These are phyloP conservation scores for Sphaerosporella brunnea DNA, from an alignment of 495 filamentous ascomycete species.

Conservation along the genomic window DNA sequence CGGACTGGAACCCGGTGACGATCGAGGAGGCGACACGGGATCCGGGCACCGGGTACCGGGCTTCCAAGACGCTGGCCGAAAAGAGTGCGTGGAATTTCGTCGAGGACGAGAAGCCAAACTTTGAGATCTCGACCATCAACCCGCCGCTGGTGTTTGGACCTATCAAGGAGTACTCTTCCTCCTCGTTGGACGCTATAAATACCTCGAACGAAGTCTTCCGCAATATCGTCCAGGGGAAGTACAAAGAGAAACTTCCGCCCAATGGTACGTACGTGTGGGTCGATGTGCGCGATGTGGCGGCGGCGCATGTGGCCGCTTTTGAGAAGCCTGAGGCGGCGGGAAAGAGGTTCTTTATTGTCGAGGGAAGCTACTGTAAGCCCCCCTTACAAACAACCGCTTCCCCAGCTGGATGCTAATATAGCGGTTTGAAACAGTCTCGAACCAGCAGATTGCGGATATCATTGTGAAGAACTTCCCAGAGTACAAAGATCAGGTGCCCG, in stretches of 20 bases:
- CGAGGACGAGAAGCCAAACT: conserved; percentile 39
- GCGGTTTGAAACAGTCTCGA: conserved; percentile 34
- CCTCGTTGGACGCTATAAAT: conserved; percentile 48
- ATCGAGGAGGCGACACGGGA: conserved; percentile 43
- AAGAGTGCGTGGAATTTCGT: conserved; percentile 68
- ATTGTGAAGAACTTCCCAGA: conserved; percentile 49
- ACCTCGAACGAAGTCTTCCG: conserved; percentile 39
- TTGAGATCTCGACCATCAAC: conserved; percentile 55
- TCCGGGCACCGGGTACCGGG: conserved; percentile 44
- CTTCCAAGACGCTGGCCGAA: conserved; percentile 48
- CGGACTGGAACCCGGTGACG: conserved; percentile 29
- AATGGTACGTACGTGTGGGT: conserved; percentile 42
- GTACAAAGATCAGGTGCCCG: conserved; percentile 23
- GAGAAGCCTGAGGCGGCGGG: conserved; percentile 46
- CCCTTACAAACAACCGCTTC: no score
- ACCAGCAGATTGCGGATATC: conserved; percentile 43
- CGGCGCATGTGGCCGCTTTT: conserved; percentile 53
- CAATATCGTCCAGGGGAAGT: conserved; percentile 38
- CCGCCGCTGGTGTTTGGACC: conserved; percentile 57
- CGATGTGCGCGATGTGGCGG: conserved; percentile 51
- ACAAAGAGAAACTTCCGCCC: conserved; percentile 35
- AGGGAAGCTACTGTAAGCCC: conserved; percentile 30
- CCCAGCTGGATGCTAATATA: conserved; percentile 11
- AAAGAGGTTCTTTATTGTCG: conserved; percentile 49
- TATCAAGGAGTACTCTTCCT: conserved; percentile 44